Base-by-base conservation (phyloP, 495 filamentous ascomycete genomes). In the Penicillium desertorum region DNA sequence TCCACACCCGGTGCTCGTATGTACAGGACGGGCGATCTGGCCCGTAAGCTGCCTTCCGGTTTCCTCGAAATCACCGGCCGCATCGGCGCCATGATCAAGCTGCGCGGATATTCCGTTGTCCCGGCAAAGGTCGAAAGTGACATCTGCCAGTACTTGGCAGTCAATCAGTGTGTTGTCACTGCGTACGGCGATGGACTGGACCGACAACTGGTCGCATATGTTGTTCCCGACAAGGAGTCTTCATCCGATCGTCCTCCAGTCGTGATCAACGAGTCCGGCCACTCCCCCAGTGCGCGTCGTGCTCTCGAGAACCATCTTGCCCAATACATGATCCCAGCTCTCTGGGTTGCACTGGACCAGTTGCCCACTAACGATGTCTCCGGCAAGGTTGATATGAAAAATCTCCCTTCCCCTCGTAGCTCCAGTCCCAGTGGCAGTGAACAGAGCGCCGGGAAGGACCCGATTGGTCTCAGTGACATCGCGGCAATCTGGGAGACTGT, bases 1-100 rank as follows among this genome's bases (percentile, higher is more conserved):
- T 19, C 57, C 0, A 62, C 55, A 0, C 61, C 83, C 51, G 79
- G 74, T 67, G 72, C 84, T 59, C 62, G 77, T 29, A 75, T 93
- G 20, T 96, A 96, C 71, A 80, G 89, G 22, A 98, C 93, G 2
- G 92, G 92, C 5, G 92, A 98, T 68, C 86, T 85, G 59, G 93
- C 88, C 0, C 77, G 85, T 16, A 80, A 92, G 36, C 72, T 86
- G 8, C 71, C 79, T 1, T 82, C 86, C 41, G 91, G 91, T 1
- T 79, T 79, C 0, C 76, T 96, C 2, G 89, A 96, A 60, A 94
- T 89, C 64, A 81, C 92, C 3, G 93, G 93, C 5, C 86, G 93
- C 39, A 86, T 96, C 12, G 78, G 80, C 1, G 81, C 83, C 0
- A 91, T 92, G 75, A 83, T 92, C 63, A 96, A 94, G 61, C 76